Percentiles rank a stretch among this genome's conserved stretches.
These are phyloP conservation scores for Pyricularia sp. DNA, from an alignment of 2,329 filamentous ascomycete species.

Conservation along the genomic window DNA sequence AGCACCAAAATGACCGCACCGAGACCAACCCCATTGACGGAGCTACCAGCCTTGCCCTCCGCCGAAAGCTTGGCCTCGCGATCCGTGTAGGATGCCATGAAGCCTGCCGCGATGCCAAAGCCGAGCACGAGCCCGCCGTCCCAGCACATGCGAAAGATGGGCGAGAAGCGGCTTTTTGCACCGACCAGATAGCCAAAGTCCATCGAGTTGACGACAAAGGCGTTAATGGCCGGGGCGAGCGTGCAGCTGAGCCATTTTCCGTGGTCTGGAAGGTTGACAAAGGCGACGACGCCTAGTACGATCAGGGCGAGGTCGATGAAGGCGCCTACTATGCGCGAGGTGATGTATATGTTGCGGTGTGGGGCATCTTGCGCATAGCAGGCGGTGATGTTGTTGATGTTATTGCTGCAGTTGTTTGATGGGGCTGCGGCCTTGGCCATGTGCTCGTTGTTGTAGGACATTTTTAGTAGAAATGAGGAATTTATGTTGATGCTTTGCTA, in stretches of 20 bases:
- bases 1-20: neutral
- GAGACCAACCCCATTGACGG: neutral
- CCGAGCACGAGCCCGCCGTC: neutral
- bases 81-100: neutral
- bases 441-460: neutral
- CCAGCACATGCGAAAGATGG: neutral
- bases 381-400: neutral
- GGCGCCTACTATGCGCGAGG: neutral
- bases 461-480: neutral
- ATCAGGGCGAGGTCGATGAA: neutral
- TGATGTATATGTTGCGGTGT: neutral
- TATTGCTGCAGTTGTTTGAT: neutral
- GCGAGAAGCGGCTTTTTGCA: neutral
- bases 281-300: neutral
- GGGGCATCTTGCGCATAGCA: neutral
- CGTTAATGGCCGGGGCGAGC: constrained; percentile 1
- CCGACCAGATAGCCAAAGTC: neutral
- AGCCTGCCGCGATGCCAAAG: neutral
- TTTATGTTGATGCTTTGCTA: neutral
- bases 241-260: constrained; percentile 2
- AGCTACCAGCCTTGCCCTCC: neutral
- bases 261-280: neutral
- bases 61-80: neutral
- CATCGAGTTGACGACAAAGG: neutral
- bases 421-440: neutral